phyloP scores from a whole-genome alignment of 805 yeast genomes.

The Spathaspora sp. region DNA sequence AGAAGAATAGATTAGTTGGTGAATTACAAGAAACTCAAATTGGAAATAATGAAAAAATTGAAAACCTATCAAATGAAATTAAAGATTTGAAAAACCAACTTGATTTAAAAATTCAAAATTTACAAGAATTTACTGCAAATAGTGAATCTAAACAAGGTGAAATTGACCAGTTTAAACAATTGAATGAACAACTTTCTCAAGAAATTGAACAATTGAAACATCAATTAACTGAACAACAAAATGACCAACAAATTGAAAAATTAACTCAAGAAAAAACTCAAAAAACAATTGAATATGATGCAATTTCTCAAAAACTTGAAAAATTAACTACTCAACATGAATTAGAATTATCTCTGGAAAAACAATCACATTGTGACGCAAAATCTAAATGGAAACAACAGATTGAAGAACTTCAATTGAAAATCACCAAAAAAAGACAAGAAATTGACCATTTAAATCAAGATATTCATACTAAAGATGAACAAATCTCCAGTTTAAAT shows the following conservation, averaged over 20 bases:
- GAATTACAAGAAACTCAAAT: neutral
- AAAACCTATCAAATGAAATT: neutral
- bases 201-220: conserved; percentile 3
- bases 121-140: conserved; percentile 2
- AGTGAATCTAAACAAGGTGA: neutral
- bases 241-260: neutral
- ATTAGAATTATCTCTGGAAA: neutral
- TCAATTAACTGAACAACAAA: neutral
- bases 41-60: neutral
- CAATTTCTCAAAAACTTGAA: neutral
- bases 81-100: neutral
- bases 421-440: neutral
- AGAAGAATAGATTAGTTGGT: neutral
- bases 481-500: neutral
- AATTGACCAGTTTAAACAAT: conserved; percentile 1
- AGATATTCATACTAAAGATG: neutral
- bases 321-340: neutral
- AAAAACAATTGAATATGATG: neutral
- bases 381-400: neutral
- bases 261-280: neutral
- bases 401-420: neutral
- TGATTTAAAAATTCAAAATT: neutral
- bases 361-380: neutral
- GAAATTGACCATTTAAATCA: neutral
- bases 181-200: neutral